phyloP scores from a whole-genome alignment of 148 eudicot genomes.

The Chenopodium album region DNA sequence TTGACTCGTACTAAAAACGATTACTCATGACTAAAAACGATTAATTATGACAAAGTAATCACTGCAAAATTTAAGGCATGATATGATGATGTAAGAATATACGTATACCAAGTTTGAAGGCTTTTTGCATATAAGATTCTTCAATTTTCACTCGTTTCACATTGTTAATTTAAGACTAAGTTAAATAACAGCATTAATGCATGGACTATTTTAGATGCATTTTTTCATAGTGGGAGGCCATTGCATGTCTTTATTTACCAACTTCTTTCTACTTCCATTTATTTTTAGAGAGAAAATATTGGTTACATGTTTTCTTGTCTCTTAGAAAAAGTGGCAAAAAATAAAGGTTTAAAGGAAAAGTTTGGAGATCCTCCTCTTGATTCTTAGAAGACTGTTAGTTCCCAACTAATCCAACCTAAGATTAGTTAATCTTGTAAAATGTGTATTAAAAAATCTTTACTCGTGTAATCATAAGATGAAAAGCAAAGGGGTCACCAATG shows the following conservation, averaged over 20 bases:
- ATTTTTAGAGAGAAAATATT: background rate
- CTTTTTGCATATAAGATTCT: background rate
- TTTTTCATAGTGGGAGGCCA: background rate
- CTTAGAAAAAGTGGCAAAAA: background rate
- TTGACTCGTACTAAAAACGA: background rate
- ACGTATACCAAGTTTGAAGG: constrained; percentile 5
- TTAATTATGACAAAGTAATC: background rate
- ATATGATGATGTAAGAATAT: background rate
- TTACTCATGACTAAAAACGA: background rate
- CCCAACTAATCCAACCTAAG: constrained; percentile 1
- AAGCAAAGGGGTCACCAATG: background rate
- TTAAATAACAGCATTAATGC: background rate
- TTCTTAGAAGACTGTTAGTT: background rate
- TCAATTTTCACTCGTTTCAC: constrained; percentile 5
- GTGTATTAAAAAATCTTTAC: background rate
- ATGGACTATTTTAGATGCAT: background rate
- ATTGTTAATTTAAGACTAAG: background rate
- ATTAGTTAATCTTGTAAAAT: background rate
- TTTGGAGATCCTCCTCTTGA: background rate
- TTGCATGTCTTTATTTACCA: background rate
- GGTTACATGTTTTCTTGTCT: background rate
- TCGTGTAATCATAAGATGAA: background rate
- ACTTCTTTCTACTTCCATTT: background rate
- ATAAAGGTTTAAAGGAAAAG: background rate
- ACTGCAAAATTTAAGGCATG: constrained; percentile 4